These are phyloP conservation scores for Prototheca wickerhamii DNA, from an alignment of 163 green algal species.

Conservation along the genomic window DNA sequence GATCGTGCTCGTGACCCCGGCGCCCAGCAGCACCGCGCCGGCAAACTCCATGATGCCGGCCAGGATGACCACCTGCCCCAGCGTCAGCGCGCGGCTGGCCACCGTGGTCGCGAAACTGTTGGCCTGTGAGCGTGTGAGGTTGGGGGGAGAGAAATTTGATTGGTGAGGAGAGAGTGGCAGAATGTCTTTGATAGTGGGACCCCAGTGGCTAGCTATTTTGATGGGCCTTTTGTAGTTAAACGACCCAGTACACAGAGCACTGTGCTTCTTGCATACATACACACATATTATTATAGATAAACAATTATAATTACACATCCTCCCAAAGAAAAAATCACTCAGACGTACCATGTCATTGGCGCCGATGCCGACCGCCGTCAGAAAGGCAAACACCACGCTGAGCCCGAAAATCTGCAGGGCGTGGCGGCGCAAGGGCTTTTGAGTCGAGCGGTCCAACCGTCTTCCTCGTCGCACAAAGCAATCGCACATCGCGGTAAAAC, in stretches of 20 bases:
- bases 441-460: neutral
- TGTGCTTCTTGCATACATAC: no score
- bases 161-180: neutral
- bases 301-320: no score
- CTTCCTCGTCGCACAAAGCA: no score
- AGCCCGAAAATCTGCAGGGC: neutral
- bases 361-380: slow-evolving; percentile 12
- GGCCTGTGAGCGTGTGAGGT: neutral
- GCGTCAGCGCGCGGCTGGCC: slow-evolving; percentile 25
- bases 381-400: neutral
- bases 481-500: no score
- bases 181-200: neutral
- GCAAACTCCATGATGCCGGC: slow-evolving; percentile 56
- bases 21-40: slow-evolving; percentile 58
- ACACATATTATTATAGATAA: no score
- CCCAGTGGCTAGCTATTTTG: no score
- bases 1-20: slow-evolving; percentile 44
- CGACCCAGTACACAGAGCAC: no score
- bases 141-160: neutral
- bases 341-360: slow-evolving; percentile 26
- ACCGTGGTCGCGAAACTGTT: slow-evolving; percentile 12
- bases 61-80: slow-evolving; percentile 38
- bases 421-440: neutral
- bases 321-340: no score
- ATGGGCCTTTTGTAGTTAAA: no score